Conservation (phyloP, 1,284 basidiomycete genomes). For the Malassezia nana region DNA sequence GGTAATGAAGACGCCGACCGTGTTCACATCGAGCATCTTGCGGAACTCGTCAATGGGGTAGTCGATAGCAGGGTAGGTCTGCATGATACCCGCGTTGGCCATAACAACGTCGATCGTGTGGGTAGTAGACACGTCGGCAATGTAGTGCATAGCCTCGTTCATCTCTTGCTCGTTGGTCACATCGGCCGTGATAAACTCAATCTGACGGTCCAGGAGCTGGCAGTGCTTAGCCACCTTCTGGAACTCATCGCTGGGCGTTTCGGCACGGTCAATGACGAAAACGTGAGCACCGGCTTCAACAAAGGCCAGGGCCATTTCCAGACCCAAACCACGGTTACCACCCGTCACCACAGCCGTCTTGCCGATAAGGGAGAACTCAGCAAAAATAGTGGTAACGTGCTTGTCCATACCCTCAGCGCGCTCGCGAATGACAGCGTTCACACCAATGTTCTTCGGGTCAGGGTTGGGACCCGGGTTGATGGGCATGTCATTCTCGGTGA, state of each 20-base stretch:
- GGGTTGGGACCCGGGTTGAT: conserved; percentile 41
- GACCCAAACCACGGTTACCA: conserved; percentile 67
- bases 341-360: conserved; percentile 58
- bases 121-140: conserved; percentile 41
- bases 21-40: conserved; percentile 61
- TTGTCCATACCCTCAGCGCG: conserved; percentile 34
- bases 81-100: conserved; percentile 67
- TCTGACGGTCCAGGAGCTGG: conserved; percentile 58
- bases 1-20: conserved; percentile 65
- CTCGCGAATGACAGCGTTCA: conserved; percentile 38
- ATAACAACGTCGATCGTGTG: conserved; percentile 63
- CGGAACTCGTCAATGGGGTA: conserved; percentile 64
- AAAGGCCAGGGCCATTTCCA: conserved; percentile 68
- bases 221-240: conserved; percentile 47
- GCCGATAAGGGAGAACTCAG: conserved; percentile 65
- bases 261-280: conserved; percentile 65
- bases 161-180: conserved; percentile 56
- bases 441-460: conserved; percentile 43
- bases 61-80: conserved; percentile 57
- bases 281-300: conserved; percentile 68
- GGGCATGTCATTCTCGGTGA: conserved; percentile 8
- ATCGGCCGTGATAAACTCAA: conserved; percentile 49
- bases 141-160: conserved; percentile 44
- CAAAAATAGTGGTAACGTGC: conserved; percentile 53
- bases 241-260: conserved; percentile 62